Evolutionary conservation across 345 rosid species (phyloP), one percentile per base, ranked within the genome.

Genomic region (Geranium brycei): DNA sequence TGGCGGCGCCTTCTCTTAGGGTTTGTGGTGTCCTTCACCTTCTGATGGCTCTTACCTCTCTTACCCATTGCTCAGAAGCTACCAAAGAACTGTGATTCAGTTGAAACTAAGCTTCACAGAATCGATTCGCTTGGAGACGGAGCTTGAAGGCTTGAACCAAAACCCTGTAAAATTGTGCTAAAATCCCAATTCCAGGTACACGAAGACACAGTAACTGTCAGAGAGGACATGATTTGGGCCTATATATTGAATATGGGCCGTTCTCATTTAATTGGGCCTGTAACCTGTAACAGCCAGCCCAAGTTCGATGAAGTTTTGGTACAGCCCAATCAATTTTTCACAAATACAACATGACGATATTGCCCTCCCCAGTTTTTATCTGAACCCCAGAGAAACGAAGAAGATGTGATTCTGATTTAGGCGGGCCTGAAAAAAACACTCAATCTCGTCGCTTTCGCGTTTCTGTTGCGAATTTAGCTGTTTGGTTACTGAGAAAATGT

Each of bases 61-160:
- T 82, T 85, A 19, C 82, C 89, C 97, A 91, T 87, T 61, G 61
- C 73, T 77, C 10, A 53, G 17, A 3, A 18, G 32, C 35, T 12
- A 10, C 11, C 11, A 38, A 0, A 0, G 47, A 38, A 38, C 47
- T 38, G 0, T 3, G 6, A 38, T 38, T 38, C 47, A 38, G 47
- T 0, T 38, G 47, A 10, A 38, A 3, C 11, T 38, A 1, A 38
- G 47, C 53, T 47, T 15, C 3, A 11, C 53, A 47, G 1, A 47
- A 47, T 47, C 12, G 53, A 35, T 35, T 35, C 5, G 41, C 7
- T 35, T 7, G 41, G 41, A 35, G 41, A 35, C 41, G 41, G 41
- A 35, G 41, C 41, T 13, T 47, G n/a, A n/a, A n/a, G n/a, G n/a
- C n/a, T 47, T 47, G 14, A 47, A 13, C 53, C 53, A 47, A 47